Evolutionary conservation across 306 rosid species (phyloP).

Genomic region (Casuarina equisetifolia): DNA sequence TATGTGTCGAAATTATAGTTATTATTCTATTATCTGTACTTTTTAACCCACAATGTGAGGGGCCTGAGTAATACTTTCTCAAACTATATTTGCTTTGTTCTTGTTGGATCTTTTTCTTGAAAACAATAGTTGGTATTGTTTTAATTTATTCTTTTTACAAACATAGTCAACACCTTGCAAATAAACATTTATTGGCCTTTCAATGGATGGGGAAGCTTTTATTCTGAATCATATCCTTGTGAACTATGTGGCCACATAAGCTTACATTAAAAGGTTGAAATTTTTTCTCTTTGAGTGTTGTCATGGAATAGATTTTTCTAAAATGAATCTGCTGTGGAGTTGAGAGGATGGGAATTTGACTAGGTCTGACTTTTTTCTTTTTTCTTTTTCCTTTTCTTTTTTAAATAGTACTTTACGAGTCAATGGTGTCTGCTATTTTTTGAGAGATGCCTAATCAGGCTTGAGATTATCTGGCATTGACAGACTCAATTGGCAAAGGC

Average conservation of each 20-base stretch:
- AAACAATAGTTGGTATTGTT: not conserved
- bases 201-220: not conserved
- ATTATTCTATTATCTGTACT: not conserved
- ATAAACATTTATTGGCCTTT: not conserved
- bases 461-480: constrained; percentile 27
- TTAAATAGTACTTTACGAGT: no score
- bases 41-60: not conserved
- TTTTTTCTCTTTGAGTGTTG: not conserved
- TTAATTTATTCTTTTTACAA: not conserved
- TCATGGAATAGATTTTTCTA: not conserved
- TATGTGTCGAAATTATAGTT: not conserved
- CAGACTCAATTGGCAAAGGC: constrained; percentile 56
- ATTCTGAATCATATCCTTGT: not conserved
- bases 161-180: not conserved
- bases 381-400: no score
- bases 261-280: not conserved
- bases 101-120: not conserved
- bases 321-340: not conserved
- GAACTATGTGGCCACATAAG: not conserved
- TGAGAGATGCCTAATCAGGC: constrained; percentile 11
- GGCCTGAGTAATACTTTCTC: not conserved
- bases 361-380: not conserved
- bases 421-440: constrained; percentile 14
- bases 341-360: not conserved
- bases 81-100: not conserved